Conservation (phyloP, 306 rosid genomes). For the Castanea sativa region DNA sequence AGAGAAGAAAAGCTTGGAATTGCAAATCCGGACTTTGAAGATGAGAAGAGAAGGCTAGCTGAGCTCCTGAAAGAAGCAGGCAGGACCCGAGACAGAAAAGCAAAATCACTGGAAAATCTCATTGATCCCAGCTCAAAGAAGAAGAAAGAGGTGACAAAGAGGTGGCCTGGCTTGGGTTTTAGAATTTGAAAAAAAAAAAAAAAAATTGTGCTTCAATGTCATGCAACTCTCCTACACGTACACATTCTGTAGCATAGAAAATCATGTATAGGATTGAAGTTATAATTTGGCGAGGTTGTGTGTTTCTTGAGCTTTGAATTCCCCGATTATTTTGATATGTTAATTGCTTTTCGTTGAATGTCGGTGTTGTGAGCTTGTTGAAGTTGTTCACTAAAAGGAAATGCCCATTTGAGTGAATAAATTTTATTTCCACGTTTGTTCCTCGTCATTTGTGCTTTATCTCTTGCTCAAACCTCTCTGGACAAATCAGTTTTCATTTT, state of each 20-base stretch:
- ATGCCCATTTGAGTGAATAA: constrained; percentile 73
- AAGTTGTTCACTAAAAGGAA: constrained; percentile 52
- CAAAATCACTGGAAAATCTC: constrained; percentile 92
- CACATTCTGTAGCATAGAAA: constrained; percentile 86
- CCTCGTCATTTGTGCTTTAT: neutral
- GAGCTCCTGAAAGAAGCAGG: constrained; percentile 99
- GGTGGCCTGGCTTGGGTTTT: constrained; percentile 95
- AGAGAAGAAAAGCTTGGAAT: constrained; percentile 91
- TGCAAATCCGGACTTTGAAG: constrained; percentile 94
- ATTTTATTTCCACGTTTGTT: constrained; percentile 35
- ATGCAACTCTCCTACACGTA: constrained; percentile 26
- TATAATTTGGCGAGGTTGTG: constrained; percentile 58
- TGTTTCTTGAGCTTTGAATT: constrained; percentile 51
- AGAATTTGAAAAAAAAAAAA: constrained; percentile 50
- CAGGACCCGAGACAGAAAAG: constrained; percentile 84
- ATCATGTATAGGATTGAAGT: constrained; percentile 83
- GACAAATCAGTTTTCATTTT: too few relatives aligned
- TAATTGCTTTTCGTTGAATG: constrained; percentile 52
- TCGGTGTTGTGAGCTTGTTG: constrained; percentile 67
- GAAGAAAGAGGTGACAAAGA: constrained; percentile 86
- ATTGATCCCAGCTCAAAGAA: constrained; percentile 89
- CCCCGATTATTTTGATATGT: constrained; percentile 36
- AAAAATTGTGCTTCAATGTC: constrained; percentile 21
- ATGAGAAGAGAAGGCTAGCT: constrained; percentile 80
- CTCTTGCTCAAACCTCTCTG: neutral